Conservation (phyloP, 257 asterid genomes). For the Gentiana dahurica region DNA sequence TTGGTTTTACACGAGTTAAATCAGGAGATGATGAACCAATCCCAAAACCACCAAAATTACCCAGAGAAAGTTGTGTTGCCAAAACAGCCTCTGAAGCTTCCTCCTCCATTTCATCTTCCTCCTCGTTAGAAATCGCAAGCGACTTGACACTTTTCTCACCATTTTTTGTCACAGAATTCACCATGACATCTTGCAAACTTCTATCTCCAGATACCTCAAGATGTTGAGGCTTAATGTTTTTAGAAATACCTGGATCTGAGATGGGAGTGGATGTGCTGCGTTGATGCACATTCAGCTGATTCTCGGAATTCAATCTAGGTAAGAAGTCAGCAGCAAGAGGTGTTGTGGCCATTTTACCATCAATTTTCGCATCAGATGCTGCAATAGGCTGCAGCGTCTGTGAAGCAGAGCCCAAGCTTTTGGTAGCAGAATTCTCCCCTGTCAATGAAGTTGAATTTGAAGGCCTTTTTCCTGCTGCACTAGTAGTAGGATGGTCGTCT, state of each 20-base stretch:
- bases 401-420: constrained; percentile 25
- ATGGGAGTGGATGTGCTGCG: constrained; percentile 17
- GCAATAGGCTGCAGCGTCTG: constrained; percentile 22
- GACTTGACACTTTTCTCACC: constrained; percentile 24
- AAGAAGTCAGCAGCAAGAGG: constrained; percentile 19
- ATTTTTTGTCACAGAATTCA: constrained; percentile 28
- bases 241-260: constrained; percentile 3
- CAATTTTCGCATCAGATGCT: constrained; percentile 21
- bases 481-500: constrained; percentile 10
- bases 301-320: constrained; percentile 20
- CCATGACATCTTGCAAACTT: constrained; percentile 16
- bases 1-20: constrained; percentile 33
- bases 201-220: constrained; percentile 21
- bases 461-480: constrained; percentile 4
- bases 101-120: constrained; percentile 98
- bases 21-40: constrained; percentile 37
- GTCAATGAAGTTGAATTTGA: constrained; percentile 14
- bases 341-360: constrained; percentile 18
- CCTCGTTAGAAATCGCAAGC: constrained; percentile 19
- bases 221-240: constrained; percentile 18
- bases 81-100: constrained; percentile 75
- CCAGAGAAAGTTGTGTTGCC: constrained; percentile 35
- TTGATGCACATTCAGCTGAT: constrained; percentile 21
- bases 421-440: constrained; percentile 16
- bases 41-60: constrained; percentile 65